Evolutionary conservation across 2,329 filamentous ascomycete genomes (phyloP), one percentile per base, ranked within the genome.

Genomic region (Zalaria obscura): DNA sequence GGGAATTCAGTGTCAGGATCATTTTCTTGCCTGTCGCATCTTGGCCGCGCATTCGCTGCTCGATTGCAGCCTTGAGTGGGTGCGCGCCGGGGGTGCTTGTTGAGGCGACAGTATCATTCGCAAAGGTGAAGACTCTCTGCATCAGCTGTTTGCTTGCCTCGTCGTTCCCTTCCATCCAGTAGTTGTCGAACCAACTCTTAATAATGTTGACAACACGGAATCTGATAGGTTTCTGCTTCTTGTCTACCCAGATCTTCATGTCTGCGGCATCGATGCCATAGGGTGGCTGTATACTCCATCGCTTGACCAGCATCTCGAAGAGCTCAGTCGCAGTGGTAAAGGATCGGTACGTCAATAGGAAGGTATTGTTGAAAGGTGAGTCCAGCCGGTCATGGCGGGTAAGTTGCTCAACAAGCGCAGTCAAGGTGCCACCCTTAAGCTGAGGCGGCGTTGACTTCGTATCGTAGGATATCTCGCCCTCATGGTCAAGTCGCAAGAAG

Each of bases 151-250:
- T 85, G 36, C 80, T 93, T 38, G 84, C 79, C 40, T 89, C 83
- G 55, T 80, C 88, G 47, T 81, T 79, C 38, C 87, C 83, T 58
- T 98, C 91, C 87, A 96, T 95, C 91, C 91, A 98, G 61, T 91
- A 96, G 52, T 83, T 88, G 57, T 96, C 91, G 51, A 98, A 91
- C 91, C 91, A 98, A 62, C 78, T 93, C 71, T 96, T 96, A 38
- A 98, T 67, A 48, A 95, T 96, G 55, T 96, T 98, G 49, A 98
- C 87, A 2, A 98, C 88, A 35, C 91, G 79, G 66, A 98, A 93
- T 31, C 91, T 77, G 46, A 96, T 95, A 4, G 86, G 83, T 57
- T 93, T 95, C 60, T 96, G 91, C 65, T 98, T 98, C 57, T 80
- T 80, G 57, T 94, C 86, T 31, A 83, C 77, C 91, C 91, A 98